These are phyloP conservation scores for Talaromyces rugulosus DNA, from an alignment of 2,329 filamentous ascomycete genomes.

Conservation along the genomic window DNA sequence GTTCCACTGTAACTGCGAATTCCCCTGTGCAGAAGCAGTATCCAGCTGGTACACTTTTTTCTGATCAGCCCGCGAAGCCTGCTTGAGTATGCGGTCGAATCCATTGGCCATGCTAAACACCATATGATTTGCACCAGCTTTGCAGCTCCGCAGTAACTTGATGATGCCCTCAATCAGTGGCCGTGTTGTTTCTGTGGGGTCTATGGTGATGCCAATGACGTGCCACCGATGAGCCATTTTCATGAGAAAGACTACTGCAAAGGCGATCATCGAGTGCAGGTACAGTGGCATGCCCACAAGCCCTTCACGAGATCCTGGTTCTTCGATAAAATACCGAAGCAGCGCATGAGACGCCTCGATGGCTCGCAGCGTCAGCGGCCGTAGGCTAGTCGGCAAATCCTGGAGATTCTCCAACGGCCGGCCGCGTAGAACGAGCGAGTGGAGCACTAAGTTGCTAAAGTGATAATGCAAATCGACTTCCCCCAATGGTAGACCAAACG, in stretches of 20 bases:
- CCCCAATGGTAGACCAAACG: neutral
- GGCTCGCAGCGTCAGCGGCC: conserved; percentile 16
- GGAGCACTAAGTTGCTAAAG: neutral
- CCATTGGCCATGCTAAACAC: conserved; percentile 5
- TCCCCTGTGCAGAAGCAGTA: neutral
- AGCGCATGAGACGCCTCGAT: conserved; percentile 33
- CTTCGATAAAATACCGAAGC: conserved; percentile 33
- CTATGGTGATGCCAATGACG: conserved; percentile 4
- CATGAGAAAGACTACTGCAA: conserved; percentile 25
- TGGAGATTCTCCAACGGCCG: conserved; percentile 3
- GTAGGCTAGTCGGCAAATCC: conserved; percentile 3
- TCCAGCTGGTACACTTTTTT: neutral
- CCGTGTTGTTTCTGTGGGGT: neutral
- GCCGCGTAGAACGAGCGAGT: neutral
- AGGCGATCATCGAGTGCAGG: conserved; percentile 24
- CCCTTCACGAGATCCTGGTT: conserved; percentile 33
- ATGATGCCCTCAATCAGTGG: conserved; percentile 1
- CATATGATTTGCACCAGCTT: conserved; percentile 2
- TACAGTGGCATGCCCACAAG: conserved; percentile 31
- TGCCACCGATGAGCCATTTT: conserved; percentile 20
- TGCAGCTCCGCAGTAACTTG: neutral
- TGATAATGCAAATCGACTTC: conserved; percentile 3
- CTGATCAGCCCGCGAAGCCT: neutral
- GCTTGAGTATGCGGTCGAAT: conserved; percentile 5
- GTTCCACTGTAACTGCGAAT: neutral